Evolutionary conservation across 1,139 yeast genomes (phyloP), one percentile per base, ranked within the genome.

Genomic region (Lodderomyces theae): DNA sequence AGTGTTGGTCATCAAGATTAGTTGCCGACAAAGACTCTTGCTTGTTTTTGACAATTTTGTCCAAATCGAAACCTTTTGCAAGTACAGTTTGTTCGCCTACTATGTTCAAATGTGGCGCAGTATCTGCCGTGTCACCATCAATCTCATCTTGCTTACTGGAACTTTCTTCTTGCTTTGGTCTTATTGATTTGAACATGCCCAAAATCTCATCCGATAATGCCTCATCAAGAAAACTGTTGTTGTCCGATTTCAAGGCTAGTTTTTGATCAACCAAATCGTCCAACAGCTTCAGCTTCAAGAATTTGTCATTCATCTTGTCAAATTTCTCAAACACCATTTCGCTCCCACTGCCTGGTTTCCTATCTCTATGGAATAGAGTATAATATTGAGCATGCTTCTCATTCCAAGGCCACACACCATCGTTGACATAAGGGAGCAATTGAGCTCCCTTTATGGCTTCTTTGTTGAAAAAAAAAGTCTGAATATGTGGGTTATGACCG

Each of bases 331-430:
- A 46, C n/a, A 39, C 28, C 13, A 41, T 35, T n/a, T 46, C 43
- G 37, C 36, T 42, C 16, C 16, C 10, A 10, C n/a, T 23, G 5
- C 39, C 37, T 6, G 44, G 42, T 22, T 15, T 35, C 5, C 31
- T 16, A 21, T 37, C 44, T n/a, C 34, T 15, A 18, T 38, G 36
- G 25, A 26, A 30, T 4, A 38, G 19, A 8, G 25, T 38, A 21
- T 35, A 63, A 41, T 60, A 60, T 36, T 50, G 43, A 13, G 52
- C 52, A 5, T 49, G 43, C 37, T 72, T 52, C 16, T 57, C 54
- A 40, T 57, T 56, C 76, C 76, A 72, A 2, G 63, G 45, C 40
- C 69, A 49, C 0, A 66, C 44, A 13, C 61, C 66, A 40, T 64
- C 66, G 44, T 67, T 69, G 34, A 53, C 52, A 44, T 44, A 63